phyloP scores from a whole-genome alignment of 148 eudicot species.

The Rhododendron kiyosumense region DNA sequence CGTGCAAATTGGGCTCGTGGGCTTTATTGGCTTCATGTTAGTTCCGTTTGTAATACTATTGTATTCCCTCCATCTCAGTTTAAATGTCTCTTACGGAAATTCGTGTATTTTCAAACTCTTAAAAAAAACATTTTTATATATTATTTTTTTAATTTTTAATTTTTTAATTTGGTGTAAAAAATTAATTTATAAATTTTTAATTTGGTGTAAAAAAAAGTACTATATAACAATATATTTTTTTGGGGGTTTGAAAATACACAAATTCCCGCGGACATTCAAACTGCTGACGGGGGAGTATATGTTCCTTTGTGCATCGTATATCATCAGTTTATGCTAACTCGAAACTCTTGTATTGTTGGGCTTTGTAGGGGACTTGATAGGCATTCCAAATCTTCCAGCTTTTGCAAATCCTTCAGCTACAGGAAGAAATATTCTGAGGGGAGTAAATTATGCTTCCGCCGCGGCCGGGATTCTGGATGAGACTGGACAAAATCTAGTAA shows the following conservation, averaged over 20 bases:
- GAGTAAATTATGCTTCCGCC: slow-evolving; percentile 82
- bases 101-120: too few relatives aligned
- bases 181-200: too few relatives aligned
- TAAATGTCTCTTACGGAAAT: too few relatives aligned
- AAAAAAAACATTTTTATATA: too few relatives aligned
- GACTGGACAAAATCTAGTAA: slow-evolving; percentile 61
- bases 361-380: slow-evolving; percentile 46
- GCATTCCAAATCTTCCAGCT: slow-evolving; percentile 46
- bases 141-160: too few relatives aligned
- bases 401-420: slow-evolving; percentile 43
- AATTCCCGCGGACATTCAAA: too few relatives aligned
- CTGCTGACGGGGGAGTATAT: too few relatives aligned
- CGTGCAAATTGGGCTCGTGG: not conserved
- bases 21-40: not conserved
- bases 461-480: slow-evolving; percentile 78
- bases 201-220: too few relatives aligned
- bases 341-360: not conserved
- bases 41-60: not conserved
- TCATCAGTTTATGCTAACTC: not conserved
- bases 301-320: not conserved
- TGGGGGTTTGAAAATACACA: too few relatives aligned
- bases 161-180: too few relatives aligned
- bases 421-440: slow-evolving; percentile 39
- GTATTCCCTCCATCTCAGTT: too few relatives aligned
- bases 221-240: too few relatives aligned